Base-by-base conservation (phyloP, 495 filamentous ascomycete species). In the Annulohypoxylon stygium region DNA sequence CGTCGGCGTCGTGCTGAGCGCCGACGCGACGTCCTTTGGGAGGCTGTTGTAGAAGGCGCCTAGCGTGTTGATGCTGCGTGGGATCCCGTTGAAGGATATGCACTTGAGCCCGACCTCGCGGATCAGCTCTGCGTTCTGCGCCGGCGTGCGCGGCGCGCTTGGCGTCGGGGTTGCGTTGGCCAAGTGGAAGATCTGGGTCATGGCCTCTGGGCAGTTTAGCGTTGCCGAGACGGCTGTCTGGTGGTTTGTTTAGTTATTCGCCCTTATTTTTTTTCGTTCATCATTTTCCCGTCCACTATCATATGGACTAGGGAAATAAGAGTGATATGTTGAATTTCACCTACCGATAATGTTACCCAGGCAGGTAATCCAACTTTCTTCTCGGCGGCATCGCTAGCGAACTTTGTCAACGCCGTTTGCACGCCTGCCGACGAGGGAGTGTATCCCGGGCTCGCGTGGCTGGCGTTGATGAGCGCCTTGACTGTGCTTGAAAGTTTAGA, bases 51-150 rank as follows among this genome's bases (percentile, higher is more conserved):
- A 84, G 84, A 95, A 94, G 60, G 88, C 88, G 73, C 85, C 86
- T 0, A 95, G 88, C 70, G 85, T 88, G 84, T 95, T 95, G 79
- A 95, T 95, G 54, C 88, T 92, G 61, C 92, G 88, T 3, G 92
- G 92, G 74, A 95, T 92, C 43, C 92, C 92, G 80, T 95, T 95
- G 85, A 95, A 93, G 50, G 88, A 88, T 77, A 95, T 93, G 79
- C 92, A 94, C 78, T 95, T 95, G 47, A 95, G 84, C 2, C 90
- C 92, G 73, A 93, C 86, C 74, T 93, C 92, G 72, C 92, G 89
- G 85, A 95, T 93, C 18, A 93, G 79, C 77, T 93, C 92, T 51
- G 91, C 92, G 6, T 87, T 86, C 43, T 84, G 80, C n/a, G 90
- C 81, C 23, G 83, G 76, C 20, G 82, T 79, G 48, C 91, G 84